phyloP scores from a whole-genome alignment of 805 yeast species.

The Maudiozyma bulderi region DNA sequence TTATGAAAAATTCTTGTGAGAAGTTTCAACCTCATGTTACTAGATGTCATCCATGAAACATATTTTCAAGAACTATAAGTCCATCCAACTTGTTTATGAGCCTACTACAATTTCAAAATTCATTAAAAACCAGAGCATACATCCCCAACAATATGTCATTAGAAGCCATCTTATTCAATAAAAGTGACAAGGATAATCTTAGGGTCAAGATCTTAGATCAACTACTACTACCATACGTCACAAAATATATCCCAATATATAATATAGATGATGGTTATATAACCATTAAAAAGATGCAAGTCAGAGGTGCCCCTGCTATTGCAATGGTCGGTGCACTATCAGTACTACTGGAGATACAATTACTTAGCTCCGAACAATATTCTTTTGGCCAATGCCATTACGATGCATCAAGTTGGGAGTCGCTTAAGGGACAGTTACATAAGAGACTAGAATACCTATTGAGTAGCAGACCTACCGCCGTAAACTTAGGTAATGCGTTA shows the following conservation, averaged over 20 bases:
- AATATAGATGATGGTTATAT: conserved; percentile 66
- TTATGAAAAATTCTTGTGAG: neutral
- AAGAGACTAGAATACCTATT: conserved; percentile 54
- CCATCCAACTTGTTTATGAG: too few species aligned
- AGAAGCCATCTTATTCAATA: conserved; percentile 62
- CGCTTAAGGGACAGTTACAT: conserved; percentile 32
- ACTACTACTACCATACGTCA: conserved; percentile 67
- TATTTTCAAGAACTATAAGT: too few species aligned
- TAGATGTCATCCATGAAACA: too few species aligned
- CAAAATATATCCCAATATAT: conserved; percentile 53
- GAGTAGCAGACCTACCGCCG: conserved; percentile 90
- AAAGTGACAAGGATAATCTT: conserved; percentile 23
- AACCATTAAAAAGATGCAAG: conserved; percentile 87
- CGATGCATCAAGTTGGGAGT: conserved; percentile 25
- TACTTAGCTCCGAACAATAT: conserved; percentile 23
- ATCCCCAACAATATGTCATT: conserved; percentile 28
- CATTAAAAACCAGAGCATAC: neutral
- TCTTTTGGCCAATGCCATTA: conserved; percentile 22
- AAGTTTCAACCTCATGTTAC: too few species aligned
- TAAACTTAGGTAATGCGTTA: conserved; percentile 69
- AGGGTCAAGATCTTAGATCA: conserved; percentile 68
- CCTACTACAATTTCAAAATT: too few species aligned
- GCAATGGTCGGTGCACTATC: conserved; percentile 90
- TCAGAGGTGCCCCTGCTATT: conserved; percentile 97
- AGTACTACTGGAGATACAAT: conserved; percentile 58